Evolutionary conservation across 225 moss, liverwort and hornwort species (phyloP).

Genomic region (Antitrichia curtipendula): DNA sequence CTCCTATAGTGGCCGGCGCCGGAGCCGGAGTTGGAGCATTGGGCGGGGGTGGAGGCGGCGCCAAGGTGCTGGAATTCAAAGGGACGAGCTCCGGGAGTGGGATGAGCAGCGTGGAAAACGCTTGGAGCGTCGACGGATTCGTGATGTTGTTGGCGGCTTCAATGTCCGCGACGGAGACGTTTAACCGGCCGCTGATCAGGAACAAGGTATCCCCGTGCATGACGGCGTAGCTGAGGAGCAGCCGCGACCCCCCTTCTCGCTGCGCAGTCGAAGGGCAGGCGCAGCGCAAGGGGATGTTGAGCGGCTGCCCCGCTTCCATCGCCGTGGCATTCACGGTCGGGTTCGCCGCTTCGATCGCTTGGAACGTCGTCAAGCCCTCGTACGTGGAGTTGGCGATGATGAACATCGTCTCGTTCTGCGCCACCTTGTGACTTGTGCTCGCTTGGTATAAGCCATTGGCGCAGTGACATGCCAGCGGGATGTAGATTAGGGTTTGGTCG

Average conservation of each 20-base stretch:
- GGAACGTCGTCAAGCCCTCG: conserved; percentile 15
- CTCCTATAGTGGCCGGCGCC: not conserved
- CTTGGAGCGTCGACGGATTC: not conserved
- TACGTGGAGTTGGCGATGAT: conserved; percentile 8
- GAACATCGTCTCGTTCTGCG: not conserved
- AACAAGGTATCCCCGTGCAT: not conserved
- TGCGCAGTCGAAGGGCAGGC: conserved; percentile 21
- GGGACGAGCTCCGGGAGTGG: conserved; percentile 28
- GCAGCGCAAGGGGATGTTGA: conserved; percentile 22
- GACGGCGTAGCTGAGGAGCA: conserved; percentile 44
- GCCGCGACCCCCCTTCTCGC: not conserved
- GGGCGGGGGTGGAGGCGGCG: not conserved
- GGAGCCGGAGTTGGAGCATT: not conserved
- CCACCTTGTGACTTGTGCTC: conserved; percentile 17
- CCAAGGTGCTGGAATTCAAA: not conserved
- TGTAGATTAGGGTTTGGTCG: conserved; percentile 3
- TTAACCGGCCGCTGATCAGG: conserved; percentile 11
- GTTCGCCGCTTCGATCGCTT: conserved; percentile 21
- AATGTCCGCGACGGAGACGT: conserved; percentile 12
- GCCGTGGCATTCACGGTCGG: not conserved
- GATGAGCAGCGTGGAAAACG: conserved; percentile 34
- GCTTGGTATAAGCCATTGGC: conserved; percentile 12
- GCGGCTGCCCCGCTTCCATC: not conserved
- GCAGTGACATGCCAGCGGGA: conserved; percentile 52
- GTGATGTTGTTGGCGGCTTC: conserved; percentile 18